Evolutionary conservation across 805 yeast species (phyloP).

Genomic region (Starmerella apis): DNA sequence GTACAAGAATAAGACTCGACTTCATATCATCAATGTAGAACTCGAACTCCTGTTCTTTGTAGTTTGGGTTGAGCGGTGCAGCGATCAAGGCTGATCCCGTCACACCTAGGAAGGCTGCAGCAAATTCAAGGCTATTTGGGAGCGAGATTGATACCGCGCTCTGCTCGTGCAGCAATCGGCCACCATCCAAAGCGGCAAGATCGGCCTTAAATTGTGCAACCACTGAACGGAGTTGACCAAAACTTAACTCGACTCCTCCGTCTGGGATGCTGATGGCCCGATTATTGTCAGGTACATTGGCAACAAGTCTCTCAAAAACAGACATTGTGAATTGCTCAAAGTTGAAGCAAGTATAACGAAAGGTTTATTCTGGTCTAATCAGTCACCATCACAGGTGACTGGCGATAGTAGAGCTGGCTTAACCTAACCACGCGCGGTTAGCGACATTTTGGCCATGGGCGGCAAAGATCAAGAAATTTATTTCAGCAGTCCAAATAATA

Average conservation of each 20-base stretch:
- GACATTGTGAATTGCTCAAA: constrained; percentile 11
- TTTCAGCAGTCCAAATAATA: too few species aligned
- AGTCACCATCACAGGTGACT: neutral
- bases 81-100: constrained; percentile 50
- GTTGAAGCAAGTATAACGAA: too few species aligned
- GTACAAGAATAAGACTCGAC: constrained; percentile 49
- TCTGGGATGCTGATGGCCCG: constrained; percentile 36
- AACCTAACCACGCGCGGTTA: neutral
- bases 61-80: constrained; percentile 59
- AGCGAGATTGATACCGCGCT: constrained; percentile 49
- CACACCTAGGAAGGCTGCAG: constrained; percentile 45
- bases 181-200: constrained; percentile 27
- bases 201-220: constrained; percentile 41
- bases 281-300: constrained; percentile 13
- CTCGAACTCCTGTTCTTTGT: constrained; percentile 51
- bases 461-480: too few species aligned
- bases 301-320: constrained; percentile 16
- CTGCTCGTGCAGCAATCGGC: constrained; percentile 34
- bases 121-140: constrained; percentile 52
- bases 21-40: constrained; percentile 53
- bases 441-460: neutral
- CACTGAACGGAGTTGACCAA: constrained; percentile 37
- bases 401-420: neutral
- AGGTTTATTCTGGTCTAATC: neutral
- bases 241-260: constrained; percentile 39